Percentiles rank a stretch among this genome's conserved stretches.
Evolutionary conservation across 2,329 filamentous ascomycete species (phyloP).

Genomic region (Fusarium pseudocircinatum): DNA sequence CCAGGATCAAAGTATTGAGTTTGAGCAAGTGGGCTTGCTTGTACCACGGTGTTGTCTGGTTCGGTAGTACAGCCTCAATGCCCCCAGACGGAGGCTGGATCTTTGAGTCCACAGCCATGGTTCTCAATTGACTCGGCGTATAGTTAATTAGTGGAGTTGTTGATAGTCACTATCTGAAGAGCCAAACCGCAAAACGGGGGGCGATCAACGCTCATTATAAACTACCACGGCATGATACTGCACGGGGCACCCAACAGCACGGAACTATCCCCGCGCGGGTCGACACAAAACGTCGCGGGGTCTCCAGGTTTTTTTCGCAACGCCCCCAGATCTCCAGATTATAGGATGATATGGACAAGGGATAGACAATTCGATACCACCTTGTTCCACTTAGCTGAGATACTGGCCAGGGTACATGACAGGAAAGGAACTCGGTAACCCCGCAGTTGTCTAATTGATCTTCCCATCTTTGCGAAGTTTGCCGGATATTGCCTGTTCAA

Average conservation of each 20-base stretch:
- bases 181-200: neutral
- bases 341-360: conserved; percentile 1
- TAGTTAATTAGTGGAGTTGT: neutral
- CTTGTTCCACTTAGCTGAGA: conserved; percentile 14
- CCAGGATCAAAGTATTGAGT: conserved; percentile 9
- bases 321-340: neutral
- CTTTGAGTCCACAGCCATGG: neutral
- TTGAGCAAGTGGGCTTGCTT: conserved; percentile 4
- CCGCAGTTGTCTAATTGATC: neutral
- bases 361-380: neutral
- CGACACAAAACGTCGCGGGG: conserved; percentile 1
- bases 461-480: neutral
- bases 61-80: neutral
- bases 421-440: neutral
- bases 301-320: conserved; percentile 11
- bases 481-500: neutral
- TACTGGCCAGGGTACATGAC: neutral
- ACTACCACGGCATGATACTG: neutral
- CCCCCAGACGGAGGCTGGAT: neutral
- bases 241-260: neutral
- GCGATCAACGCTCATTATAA: conserved; percentile 1
- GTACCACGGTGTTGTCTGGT: conserved; percentile 8
- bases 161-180: neutral
- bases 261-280: neutral
- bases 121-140: neutral